Base-by-base conservation (phyloP, 2,329 filamentous ascomycete genomes). In the Aureobasidium sp. region DNA sequence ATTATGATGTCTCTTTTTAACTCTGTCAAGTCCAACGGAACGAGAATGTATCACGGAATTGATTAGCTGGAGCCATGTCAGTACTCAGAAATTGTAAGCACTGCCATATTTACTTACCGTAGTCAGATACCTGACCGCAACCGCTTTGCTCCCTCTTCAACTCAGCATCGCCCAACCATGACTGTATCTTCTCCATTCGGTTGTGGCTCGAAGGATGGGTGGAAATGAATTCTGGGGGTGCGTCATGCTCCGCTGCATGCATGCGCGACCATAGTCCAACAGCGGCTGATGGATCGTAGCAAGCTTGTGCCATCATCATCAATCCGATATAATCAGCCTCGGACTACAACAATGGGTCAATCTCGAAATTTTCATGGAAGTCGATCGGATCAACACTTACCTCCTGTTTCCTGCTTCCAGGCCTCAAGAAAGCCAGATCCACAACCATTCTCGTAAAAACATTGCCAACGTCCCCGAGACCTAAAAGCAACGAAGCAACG, bases 321-420 rank as follows among this genome's bases (percentile, higher is more conserved):
- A 92, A 73, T 0, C 89, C 89, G 52, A 92, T 90, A 68, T 89
- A 90, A 69, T 93, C 89, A 0, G 89, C 89, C 75, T 93, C 89
- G 53, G 80, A 84, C 59, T 63, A 25, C 16, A 10, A 3, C 11
- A 5, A 10, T 9, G 21, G 5, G 16, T 61, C 25, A 61, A 30
- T 34, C 27, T 47, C 44, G 29, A 36, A n/a, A 4, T 5, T 8
- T 30, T 15, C 30, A 9, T 34, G 16, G 21, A 42, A 21, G 21
- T 13, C 5, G 29, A 30, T 7, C 2, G 6, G 29, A 27, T 16
- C 55, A 27, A 16, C 8, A 44, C 61, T 47, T 30, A 62, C 75
- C 73, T 87, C 89, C 75, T 91, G 88, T 69, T 81, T 82, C 53
- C 89, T 78, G 50, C 83, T 84, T 71, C 88, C 89, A 1, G 89